These are phyloP conservation scores for Cryptosporidium tyzzeri DNA, from an alignment of 169 alveolate genomes.

Conservation along the genomic window DNA sequence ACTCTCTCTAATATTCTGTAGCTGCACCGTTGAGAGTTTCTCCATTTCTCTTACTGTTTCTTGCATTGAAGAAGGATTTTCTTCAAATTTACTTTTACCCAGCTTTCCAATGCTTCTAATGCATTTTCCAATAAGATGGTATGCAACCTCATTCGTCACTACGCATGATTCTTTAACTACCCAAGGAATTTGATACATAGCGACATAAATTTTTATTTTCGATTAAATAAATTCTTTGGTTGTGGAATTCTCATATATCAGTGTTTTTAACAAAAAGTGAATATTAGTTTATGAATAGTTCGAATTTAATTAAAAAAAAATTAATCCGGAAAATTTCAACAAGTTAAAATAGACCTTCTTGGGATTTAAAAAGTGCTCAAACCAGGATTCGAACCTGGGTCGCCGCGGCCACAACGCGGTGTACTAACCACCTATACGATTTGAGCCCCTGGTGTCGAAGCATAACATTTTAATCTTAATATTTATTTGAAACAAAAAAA, in stretches of 20 bases:
- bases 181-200: slow-evolving; percentile 75
- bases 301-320: not conserved
- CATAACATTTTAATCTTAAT: not conserved
- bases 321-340: no score
- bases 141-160: slow-evolving; percentile 67
- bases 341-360: not conserved
- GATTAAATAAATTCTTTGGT: not conserved
- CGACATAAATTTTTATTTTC: not conserved
- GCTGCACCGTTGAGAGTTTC: slow-evolving; percentile 47
- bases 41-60: slow-evolving; percentile 36
- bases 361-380: slow-evolving; percentile 45
- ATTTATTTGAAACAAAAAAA: not conserved
- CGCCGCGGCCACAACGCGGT: slow-evolving; percentile 80
- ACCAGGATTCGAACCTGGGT: slow-evolving; percentile 79
- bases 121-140: slow-evolving; percentile 58
- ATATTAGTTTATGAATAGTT: not conserved
- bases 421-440: slow-evolving; percentile 78
- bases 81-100: not conserved
- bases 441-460: slow-evolving; percentile 30
- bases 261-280: not conserved
- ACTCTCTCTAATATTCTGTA: slow-evolving; percentile 48
- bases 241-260: not conserved
- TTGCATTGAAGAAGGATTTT: not conserved
- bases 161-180: slow-evolving; percentile 53
- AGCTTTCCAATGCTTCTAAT: slow-evolving; percentile 15